Base-by-base conservation (phyloP, 345 rosid species). In the Gynandropsis gynandra region DNA sequence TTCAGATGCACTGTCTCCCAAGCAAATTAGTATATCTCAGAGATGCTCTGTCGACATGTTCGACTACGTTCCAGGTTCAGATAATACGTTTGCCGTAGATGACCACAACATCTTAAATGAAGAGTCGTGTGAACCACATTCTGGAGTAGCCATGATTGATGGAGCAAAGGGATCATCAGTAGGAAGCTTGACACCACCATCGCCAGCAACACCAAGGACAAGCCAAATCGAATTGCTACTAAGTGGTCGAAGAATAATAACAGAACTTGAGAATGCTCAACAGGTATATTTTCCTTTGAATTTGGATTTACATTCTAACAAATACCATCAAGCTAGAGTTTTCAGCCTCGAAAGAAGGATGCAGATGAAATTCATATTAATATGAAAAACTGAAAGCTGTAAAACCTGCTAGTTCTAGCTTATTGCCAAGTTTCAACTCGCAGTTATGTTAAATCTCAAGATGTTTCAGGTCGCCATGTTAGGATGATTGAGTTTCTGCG, bases 151-250 rank as follows among this genome's bases (percentile, higher is more conserved):
- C 18, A 57, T 69, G 39, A 42, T 64, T 54, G 82, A 77, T 72
- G 87, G 74, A 50, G 50, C 64, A 13, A 81, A 72, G 57, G 52
- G 66, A 13, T 72, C 82, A 11, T 87, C 96, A 46, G 61, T 52
- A 21, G 98, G 86, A 74, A 87, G 95, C 77, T 73, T 78, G 75
- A 92, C 98, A 32, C 98, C 98, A 16, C 74, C 81, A 38, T 87
- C 98, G 24, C 96, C 95, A 34, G 72, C 80, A 58, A 81, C 86
- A 18, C 87, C 93, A 24, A 64, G 89, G 61, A 69, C 76, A 49
- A 85, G 71, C 68, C 96, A 92, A 70, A 78, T 87, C 29, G 98
- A 81, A 63, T 61, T 82, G 70, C 75, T 92, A 9, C 52, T 92
- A 63, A 85, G 73, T 74, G 93, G 80, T 41, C 69, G 76, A 31